Evolutionary conservation across 164 flowering plant species (phyloP).

Genomic region (Magnolia officinalis): DNA sequence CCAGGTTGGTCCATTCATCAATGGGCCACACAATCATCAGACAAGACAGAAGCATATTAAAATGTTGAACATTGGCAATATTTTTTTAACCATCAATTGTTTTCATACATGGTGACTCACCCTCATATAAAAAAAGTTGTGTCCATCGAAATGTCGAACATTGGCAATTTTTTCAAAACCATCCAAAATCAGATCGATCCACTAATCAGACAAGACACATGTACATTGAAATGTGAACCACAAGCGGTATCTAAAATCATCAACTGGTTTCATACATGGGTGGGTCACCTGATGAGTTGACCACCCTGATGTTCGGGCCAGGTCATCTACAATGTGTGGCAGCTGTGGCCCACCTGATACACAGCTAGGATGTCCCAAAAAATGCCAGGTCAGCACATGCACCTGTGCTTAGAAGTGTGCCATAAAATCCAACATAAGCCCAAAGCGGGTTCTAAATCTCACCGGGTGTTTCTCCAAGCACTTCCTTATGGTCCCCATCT

Average conservation of each 20-base stretch:
- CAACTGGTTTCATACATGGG: neutral
- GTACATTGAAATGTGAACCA: neutral
- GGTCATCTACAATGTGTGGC: neutral
- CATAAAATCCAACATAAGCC: too few species aligned
- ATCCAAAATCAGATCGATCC: neutral
- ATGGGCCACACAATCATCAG: neutral
- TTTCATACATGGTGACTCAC: neutral
- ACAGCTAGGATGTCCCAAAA: too few species aligned
- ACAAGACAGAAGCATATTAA: neutral
- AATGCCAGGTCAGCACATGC: too few species aligned
- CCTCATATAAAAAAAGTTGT: too few species aligned
- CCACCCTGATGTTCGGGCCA: neutral
- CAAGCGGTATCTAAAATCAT: neutral
- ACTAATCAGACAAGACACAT: neutral
- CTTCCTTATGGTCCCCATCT: conserved; percentile 62
- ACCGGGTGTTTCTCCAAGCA: conserved; percentile 80
- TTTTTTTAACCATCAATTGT: neutral
- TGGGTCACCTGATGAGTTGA: neutral
- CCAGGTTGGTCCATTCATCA: neutral
- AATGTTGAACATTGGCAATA: neutral
- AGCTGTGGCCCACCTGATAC: too few species aligned
- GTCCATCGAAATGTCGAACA: too few species aligned
- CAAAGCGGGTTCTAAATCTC: neutral
- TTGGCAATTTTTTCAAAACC: too few species aligned
- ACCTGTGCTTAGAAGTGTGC: too few species aligned